A percentile compares a stretch with the other conserved stretches of the same genome.
phyloP scores from a whole-genome alignment of 1,139 yeast species.

The Pichia kudriavzevii region DNA sequence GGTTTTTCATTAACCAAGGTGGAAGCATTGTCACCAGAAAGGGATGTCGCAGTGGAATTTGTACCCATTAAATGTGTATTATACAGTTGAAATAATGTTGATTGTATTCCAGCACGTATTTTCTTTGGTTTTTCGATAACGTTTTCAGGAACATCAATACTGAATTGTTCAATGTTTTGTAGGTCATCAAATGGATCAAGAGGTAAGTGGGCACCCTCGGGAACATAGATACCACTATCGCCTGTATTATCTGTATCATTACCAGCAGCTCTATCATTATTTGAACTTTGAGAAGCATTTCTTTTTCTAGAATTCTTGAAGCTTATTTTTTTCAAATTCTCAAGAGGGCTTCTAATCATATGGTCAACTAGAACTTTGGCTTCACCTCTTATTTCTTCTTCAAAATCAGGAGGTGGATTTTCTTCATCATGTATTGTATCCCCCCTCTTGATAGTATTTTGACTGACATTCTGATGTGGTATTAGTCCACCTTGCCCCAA shows the following conservation, averaged over 20 bases:
- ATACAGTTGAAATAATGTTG: constrained; percentile 64
- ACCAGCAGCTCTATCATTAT: neutral
- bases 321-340: constrained; percentile 5
- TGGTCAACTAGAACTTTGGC: constrained; percentile 21
- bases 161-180: constrained; percentile 19
- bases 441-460: constrained; percentile 3
- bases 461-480: constrained; percentile 10
- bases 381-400: constrained; percentile 17
- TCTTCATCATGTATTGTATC: constrained; percentile 10
- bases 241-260: too few species aligned
- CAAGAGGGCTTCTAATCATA: constrained; percentile 7
- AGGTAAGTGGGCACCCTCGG: constrained; percentile 12
- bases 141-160: constrained; percentile 20
- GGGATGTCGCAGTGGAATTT: constrained; percentile 2
- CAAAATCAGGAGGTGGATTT: constrained; percentile 12
- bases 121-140: constrained; percentile 39
- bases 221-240: constrained; percentile 10
- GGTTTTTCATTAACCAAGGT: constrained; percentile 6
- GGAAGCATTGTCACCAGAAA: constrained; percentile 6
- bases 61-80: constrained; percentile 16
- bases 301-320: neutral
- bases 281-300: neutral
- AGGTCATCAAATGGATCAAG: constrained; percentile 25
- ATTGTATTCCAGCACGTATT: constrained; percentile 77
- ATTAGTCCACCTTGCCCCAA: constrained; percentile 15